Base-by-base conservation (phyloP, 148 eudicot species). In the Fagopyrum tataricum region DNA sequence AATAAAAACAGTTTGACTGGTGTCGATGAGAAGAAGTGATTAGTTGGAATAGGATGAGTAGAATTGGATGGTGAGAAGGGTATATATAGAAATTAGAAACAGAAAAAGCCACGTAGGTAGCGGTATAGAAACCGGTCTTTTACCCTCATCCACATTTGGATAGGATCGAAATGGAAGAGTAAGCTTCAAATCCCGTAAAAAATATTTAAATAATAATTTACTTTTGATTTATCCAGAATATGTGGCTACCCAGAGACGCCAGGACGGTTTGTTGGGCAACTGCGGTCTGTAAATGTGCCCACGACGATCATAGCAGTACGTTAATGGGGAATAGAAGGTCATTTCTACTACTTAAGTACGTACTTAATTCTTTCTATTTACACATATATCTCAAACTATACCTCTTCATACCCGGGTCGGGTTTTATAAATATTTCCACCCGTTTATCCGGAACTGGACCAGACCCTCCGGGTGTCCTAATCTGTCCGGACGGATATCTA, bases 191-290 rank as follows among this genome's bases (percentile, higher is more conserved):
- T 64, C 13, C 69, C 69, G 69, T 64, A 64, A 64, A 62, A 31
- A 64, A 4, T 61, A 61, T 24, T 61, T 24, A 23, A 59, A 59
- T 23, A 59, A 6, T 56, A 9, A 8, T 3, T 7, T 20, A 31
- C 2, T 31, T 31, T 31, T 0, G 37, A 51, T 51, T 15, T 48
- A 48, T 48, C 20, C 56, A 51, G n/a, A 17, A 55, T 8, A 55
- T 55, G 61, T 18, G 61, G 69, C 69, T 64, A 64, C 69, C 69
- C 69, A 64, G 20, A 64, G 69, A 10, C 18, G 43, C 69, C 69
- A n/a, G 69, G 69, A 39, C 26, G 1, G 7, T n/a, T 52, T 1
- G 7, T 52, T 47, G 1, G n/a, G 23, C 23, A 13, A 5, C 21
- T 12, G 49, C 49, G 2, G 37, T 31, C 37, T 31, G 37, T 31